Conservation (phyloP, 805 yeast species). For the Nakazawaea wickerhamii region DNA sequence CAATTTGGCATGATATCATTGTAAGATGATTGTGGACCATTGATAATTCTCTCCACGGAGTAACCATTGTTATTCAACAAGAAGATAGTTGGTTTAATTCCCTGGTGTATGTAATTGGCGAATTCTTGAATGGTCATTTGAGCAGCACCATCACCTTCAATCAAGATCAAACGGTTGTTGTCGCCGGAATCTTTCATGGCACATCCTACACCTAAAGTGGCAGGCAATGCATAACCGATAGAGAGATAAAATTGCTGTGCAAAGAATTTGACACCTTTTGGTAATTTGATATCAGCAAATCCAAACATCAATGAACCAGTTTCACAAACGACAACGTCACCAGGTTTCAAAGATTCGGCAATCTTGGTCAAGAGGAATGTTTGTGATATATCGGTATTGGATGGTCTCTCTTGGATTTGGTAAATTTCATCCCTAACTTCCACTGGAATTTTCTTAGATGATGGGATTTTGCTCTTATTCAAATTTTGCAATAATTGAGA, state of each 20-base stretch:
- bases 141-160: slow-evolving; percentile 93
- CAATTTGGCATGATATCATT: slow-evolving; percentile 80
- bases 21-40: slow-evolving; percentile 70
- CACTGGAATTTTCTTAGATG: slow-evolving; percentile 3
- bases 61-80: slow-evolving; percentile 83
- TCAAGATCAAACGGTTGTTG: slow-evolving; percentile 54
- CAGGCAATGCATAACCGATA: slow-evolving; percentile 86
- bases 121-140: slow-evolving; percentile 91
- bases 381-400: slow-evolving; percentile 40
- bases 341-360: slow-evolving; percentile 41
- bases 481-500: slow-evolving; percentile 34
- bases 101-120: slow-evolving; percentile 54
- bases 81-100: slow-evolving; percentile 62
- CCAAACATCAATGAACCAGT: slow-evolving; percentile 84
- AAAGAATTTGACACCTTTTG: slow-evolving; percentile 43
- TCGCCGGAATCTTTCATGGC: slow-evolving; percentile 54
- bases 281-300: slow-evolving; percentile 60
- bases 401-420: slow-evolving; percentile 19
- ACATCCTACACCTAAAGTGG: slow-evolving; percentile 74
- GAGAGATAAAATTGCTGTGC: slow-evolving; percentile 78
- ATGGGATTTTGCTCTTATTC: slow-evolving; percentile 24
- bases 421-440: slow-evolving; percentile 12
- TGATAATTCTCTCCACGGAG: slow-evolving; percentile 82
- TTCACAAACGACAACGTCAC: slow-evolving; percentile 73
- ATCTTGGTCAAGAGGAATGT: slow-evolving; percentile 36